phyloP scores from a whole-genome alignment of 2,329 filamentous ascomycete genomes.

The Metarhizium guizhouense region DNA sequence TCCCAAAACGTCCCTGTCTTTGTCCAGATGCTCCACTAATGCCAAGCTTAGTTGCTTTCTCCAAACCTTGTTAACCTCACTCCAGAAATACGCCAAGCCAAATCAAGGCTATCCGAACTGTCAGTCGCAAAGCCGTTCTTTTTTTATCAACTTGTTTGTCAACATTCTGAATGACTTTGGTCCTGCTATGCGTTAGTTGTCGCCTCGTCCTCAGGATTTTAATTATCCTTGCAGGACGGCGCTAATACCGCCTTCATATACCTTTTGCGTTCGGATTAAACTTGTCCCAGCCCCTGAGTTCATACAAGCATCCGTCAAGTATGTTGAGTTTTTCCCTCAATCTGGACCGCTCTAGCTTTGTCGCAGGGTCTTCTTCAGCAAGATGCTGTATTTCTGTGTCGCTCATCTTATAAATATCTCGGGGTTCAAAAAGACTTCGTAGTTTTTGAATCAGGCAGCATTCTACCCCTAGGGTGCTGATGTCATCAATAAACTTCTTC shows the following conservation, averaged over 20 bases:
- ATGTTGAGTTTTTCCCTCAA: neutral
- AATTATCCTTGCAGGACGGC: no score
- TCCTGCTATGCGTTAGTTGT: neutral
- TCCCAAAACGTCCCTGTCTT: neutral
- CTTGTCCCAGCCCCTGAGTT: neutral
- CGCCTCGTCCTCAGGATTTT: neutral
- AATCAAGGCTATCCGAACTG: no score
- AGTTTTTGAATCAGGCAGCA: conserved; percentile 10
- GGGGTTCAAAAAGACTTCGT: conserved; percentile 10
- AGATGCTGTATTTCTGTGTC: conserved; percentile 10
- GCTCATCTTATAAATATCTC: conserved; percentile 11
- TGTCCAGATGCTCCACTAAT: neutral
- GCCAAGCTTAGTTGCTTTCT: neutral
- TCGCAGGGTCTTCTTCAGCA: conserved; percentile 12
- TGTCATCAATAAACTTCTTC: conserved; percentile 13
- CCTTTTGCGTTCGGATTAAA: neutral
- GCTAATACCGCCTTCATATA: neutral
- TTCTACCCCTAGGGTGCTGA: conserved; percentile 16
- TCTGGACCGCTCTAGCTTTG: neutral
- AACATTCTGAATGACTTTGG: neutral
- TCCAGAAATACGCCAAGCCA: neutral
- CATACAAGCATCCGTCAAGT: neutral
- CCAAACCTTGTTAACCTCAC: neutral
- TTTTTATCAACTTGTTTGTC: neutral
- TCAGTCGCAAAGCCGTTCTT: neutral